phyloP scores from a whole-genome alignment of 805 yeast species.

The Schwanniomyces sp. region DNA sequence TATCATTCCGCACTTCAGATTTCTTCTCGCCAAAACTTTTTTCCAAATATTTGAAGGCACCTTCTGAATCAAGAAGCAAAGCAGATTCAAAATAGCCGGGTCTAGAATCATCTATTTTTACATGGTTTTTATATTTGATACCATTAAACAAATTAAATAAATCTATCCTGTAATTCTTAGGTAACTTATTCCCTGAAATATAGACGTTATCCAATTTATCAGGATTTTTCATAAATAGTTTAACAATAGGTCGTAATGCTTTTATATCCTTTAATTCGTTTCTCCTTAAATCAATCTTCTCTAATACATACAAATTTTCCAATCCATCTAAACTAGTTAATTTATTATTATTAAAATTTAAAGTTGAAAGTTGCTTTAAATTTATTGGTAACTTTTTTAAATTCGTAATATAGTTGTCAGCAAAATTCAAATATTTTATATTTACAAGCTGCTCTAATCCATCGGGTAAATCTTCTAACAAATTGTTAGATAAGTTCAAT shows the following conservation, averaged over 20 bases:
- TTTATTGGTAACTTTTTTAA: conserved; percentile 34
- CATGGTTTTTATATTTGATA: conserved; percentile 43
- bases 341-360: conserved; percentile 53
- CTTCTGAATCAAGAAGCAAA: conserved; percentile 49
- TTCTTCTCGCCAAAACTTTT: conserved; percentile 22
- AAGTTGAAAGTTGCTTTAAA: conserved; percentile 37
- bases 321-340: conserved; percentile 43
- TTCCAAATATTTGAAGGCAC: conserved; percentile 43
- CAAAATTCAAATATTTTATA: conserved; percentile 46
- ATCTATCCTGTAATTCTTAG: conserved; percentile 51
- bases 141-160: conserved; percentile 58
- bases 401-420: conserved; percentile 40
- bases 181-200: conserved; percentile 41
- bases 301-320: conserved; percentile 41
- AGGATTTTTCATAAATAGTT: conserved; percentile 28
- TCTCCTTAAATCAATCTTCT: conserved; percentile 54
- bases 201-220: conserved; percentile 40
- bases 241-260: conserved; percentile 33
- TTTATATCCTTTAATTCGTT: conserved; percentile 39
- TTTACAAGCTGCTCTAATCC: conserved; percentile 50
- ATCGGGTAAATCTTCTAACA: conserved; percentile 49
- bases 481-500: conserved; percentile 57
- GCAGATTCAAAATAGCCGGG: conserved; percentile 65
- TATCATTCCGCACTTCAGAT: not conserved
- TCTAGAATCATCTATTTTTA: conserved; percentile 58